Percentiles rank a stretch among this genome's conserved stretches.
Conservation (phyloP, 768 basidiomycete genomes). For the Xerocomus spinulosus region DNA sequence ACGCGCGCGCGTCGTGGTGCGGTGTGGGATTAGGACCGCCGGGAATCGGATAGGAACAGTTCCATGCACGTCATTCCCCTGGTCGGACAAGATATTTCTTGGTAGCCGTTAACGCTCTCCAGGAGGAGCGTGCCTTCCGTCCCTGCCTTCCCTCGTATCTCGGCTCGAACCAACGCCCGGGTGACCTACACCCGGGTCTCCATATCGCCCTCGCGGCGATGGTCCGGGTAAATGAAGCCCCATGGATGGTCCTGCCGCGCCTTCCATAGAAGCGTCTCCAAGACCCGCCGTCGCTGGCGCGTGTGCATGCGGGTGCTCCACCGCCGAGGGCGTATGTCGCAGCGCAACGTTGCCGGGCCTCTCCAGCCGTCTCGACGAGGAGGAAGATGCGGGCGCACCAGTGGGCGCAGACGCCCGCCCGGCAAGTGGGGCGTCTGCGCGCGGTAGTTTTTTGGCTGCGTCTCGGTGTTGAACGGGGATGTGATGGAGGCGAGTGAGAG, state of each 20-base stretch:
- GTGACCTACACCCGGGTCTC: slow-evolving; percentile 29
- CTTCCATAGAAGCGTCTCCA: neutral
- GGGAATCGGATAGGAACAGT: slow-evolving; percentile 8
- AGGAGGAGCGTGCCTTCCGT: slow-evolving; percentile 27
- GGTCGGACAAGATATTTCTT: neutral
- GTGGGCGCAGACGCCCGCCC: slow-evolving; percentile 79
- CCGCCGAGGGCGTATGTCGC: slow-evolving; percentile 31
- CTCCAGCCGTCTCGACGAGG: slow-evolving; percentile 28
- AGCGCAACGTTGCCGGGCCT: slow-evolving; percentile 37
- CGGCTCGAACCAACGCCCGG: slow-evolving; percentile 28
- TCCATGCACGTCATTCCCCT: neutral
- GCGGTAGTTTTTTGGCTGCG: slow-evolving; percentile 69
- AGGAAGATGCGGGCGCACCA: slow-evolving; percentile 11
- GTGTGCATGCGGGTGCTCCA: slow-evolving; percentile 21
- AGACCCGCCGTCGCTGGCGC: slow-evolving; percentile 20
- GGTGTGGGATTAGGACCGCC: slow-evolving; percentile 13
- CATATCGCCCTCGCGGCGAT: slow-evolving; percentile 32
- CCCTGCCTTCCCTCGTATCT: slow-evolving; percentile 33
- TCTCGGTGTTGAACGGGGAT: slow-evolving; percentile 34
- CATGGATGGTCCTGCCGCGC: slow-evolving; percentile 12
- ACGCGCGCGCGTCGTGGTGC: slow-evolving; percentile 6
- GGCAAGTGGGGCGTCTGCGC: slow-evolving; percentile 69
- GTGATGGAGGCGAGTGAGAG: slow-evolving; percentile 41
- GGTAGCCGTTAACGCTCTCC: slow-evolving; percentile 21
- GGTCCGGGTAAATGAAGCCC: slow-evolving; percentile 32